phyloP scores from a whole-genome alignment of 2,329 filamentous ascomycete genomes.

The Curvularia hawaiiensis region DNA sequence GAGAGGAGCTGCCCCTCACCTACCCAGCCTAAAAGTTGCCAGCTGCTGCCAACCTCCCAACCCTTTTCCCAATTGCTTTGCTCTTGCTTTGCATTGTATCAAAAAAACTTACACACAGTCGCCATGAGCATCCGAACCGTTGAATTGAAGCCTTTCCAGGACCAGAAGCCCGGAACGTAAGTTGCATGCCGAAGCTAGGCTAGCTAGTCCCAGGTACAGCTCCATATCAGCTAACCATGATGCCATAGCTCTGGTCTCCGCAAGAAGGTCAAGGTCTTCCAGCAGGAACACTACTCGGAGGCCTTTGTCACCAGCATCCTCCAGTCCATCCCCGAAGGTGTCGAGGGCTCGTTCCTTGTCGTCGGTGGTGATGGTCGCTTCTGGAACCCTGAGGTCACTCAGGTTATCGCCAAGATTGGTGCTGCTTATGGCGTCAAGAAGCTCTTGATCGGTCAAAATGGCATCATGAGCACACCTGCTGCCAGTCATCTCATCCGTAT shows the following conservation, averaged over 20 bases:
- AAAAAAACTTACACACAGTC: constrained; percentile 24
- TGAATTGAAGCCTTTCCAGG: constrained; percentile 81
- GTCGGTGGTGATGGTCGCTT: constrained; percentile 97
- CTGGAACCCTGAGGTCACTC: constrained; percentile 96
- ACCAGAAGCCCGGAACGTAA: constrained; percentile 99
- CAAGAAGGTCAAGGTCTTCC: constrained; percentile 98
- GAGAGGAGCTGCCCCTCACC: constrained; percentile 30
- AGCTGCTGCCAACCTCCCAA: constrained; percentile 16
- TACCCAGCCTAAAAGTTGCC: constrained; percentile 36
- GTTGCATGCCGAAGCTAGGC: constrained; percentile 51
- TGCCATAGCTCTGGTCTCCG: constrained; percentile 84
- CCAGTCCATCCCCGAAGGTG: constrained; percentile 94
- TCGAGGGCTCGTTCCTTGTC: constrained; percentile 84
- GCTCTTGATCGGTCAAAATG: constrained; percentile 92
- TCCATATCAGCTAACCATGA: constrained; percentile 31
- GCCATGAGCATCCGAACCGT: constrained; percentile 76
- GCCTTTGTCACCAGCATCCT: constrained; percentile 94
- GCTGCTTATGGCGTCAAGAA: constrained; percentile 99
- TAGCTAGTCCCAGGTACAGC: constrained; percentile 5
- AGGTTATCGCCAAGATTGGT: constrained; percentile 96
- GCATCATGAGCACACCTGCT: constrained; percentile 94
- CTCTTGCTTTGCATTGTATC: constrained; percentile 27
- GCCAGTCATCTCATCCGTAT: constrained; percentile 96
- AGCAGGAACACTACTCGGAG: constrained; percentile 94
- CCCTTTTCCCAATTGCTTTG: constrained; percentile 27